phyloP scores from a whole-genome alignment of 495 filamentous ascomycete species.

The Xanthoparmelia taractica region DNA sequence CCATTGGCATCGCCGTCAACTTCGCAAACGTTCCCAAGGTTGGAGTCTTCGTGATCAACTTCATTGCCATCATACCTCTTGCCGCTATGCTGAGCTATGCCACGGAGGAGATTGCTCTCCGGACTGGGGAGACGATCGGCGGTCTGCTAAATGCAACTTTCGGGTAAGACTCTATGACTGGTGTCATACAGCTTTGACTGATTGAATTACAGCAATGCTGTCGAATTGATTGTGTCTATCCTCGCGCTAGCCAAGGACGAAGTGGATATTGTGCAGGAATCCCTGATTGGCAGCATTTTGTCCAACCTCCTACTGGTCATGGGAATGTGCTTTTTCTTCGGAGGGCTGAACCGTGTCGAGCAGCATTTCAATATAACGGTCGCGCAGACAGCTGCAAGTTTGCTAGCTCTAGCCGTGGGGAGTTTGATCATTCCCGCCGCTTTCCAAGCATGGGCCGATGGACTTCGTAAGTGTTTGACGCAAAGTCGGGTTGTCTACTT shows the following conservation, averaged over 20 bases:
- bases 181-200: conserved; percentile 16
- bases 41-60: conserved; percentile 27
- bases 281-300: conserved; percentile 80
- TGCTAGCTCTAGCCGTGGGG: conserved; percentile 71
- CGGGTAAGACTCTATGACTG: conserved; percentile 48
- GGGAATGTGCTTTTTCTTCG: conserved; percentile 90
- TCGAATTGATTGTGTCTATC: conserved; percentile 85
- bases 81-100: conserved; percentile 50
- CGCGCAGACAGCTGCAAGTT: conserved; percentile 81
- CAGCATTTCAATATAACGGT: conserved; percentile 90
- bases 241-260: conserved; percentile 66
- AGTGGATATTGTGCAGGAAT: conserved; percentile 85
- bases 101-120: conserved; percentile 48
- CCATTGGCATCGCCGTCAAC: conserved; percentile 48
- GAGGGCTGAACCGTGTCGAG: conserved; percentile 68
- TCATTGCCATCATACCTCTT: conserved; percentile 38
- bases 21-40: conserved; percentile 23
- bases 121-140: conserved; percentile 71
- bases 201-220: conserved; percentile 57
- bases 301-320: conserved; percentile 88
- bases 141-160: conserved; percentile 84
- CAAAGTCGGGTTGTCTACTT: background rate
- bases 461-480: conserved; percentile 29
- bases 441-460: conserved; percentile 54
- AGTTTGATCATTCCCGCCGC: conserved; percentile 84